A percentile compares a stretch with the other conserved stretches of the same genome.
These are phyloP conservation scores for Nigrospora oryzae DNA, from an alignment of 2,329 filamentous ascomycete genomes.

Conservation along the genomic window DNA sequence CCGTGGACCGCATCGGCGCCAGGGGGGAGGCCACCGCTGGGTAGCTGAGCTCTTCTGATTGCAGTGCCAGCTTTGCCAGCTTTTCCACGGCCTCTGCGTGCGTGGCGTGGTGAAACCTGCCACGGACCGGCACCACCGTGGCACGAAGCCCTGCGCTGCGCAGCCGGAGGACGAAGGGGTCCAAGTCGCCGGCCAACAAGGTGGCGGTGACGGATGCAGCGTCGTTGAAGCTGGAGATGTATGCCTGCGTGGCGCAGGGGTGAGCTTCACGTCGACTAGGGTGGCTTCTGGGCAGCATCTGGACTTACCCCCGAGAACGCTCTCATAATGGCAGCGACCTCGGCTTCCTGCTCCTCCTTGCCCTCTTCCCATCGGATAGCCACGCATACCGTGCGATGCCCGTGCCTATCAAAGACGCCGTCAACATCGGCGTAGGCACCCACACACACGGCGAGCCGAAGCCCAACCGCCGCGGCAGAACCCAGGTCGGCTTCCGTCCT, in stretches of 20 bases:
- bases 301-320: no score
- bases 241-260: not conserved
- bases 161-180: not conserved
- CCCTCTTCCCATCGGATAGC: no score
- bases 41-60: no score
- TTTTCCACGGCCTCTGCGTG: not conserved
- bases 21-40: not conserved
- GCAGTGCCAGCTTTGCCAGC: no score
- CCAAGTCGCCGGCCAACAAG: not conserved
- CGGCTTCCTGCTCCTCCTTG: no score
- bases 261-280: not conserved
- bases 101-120: conserved; percentile 5
- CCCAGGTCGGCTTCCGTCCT: conserved; percentile 5
- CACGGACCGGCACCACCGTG: conserved; percentile 3
- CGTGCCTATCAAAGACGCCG: not conserved
- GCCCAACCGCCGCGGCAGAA: conserved; percentile 3
- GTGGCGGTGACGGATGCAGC: conserved; percentile 5
- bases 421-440: conserved; percentile 7
- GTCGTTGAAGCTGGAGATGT: conserved; percentile 3
- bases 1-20: no score
- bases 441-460: conserved; percentile 8
- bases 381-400: no score
- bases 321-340: no score
- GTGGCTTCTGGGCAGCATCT: no score
- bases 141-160: conserved; percentile 1